Conservation (phyloP, 2,329 filamentous ascomycete species). For the Emydomyces testavorans region DNA sequence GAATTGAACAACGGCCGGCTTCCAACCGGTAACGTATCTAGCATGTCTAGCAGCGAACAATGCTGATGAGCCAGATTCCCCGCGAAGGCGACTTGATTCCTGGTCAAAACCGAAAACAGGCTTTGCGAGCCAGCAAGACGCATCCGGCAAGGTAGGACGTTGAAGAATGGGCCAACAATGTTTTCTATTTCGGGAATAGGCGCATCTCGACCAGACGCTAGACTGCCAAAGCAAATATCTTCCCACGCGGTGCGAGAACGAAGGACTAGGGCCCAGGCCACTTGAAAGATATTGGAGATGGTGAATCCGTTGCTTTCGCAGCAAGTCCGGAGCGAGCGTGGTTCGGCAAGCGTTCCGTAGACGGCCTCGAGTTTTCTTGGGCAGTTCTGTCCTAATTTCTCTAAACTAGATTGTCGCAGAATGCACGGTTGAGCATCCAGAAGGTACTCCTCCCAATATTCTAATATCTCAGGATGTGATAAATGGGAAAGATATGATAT, state of each 20-base stretch:
- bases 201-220: constrained; percentile 31
- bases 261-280: constrained; percentile 30
- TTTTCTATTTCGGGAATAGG: constrained; percentile 27
- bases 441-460: constrained; percentile 10
- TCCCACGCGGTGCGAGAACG: constrained; percentile 26
- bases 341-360: too few relatives aligned
- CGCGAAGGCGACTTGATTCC: constrained; percentile 7
- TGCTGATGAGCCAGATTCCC: constrained; percentile 9
- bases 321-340: neutral
- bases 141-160: constrained; percentile 13
- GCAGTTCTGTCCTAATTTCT: neutral
- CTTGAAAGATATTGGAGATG: constrained; percentile 26
- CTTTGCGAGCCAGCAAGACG: neutral
- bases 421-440: constrained; percentile 7
- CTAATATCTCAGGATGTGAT: too few relatives aligned
- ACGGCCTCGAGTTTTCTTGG: too few relatives aligned
- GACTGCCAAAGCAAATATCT: constrained; percentile 32
- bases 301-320: constrained; percentile 10
- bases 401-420: too few relatives aligned
- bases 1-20: constrained; percentile 12
- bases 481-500: constrained; percentile 10
- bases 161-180: constrained; percentile 27
- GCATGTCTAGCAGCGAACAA: constrained; percentile 12
- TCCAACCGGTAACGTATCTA: neutral
- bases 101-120: neutral